Evolutionary conservation across 2,329 filamentous ascomycete species (phyloP), one percentile per base, ranked within the genome.

Genomic region (Fusarium nanum): DNA sequence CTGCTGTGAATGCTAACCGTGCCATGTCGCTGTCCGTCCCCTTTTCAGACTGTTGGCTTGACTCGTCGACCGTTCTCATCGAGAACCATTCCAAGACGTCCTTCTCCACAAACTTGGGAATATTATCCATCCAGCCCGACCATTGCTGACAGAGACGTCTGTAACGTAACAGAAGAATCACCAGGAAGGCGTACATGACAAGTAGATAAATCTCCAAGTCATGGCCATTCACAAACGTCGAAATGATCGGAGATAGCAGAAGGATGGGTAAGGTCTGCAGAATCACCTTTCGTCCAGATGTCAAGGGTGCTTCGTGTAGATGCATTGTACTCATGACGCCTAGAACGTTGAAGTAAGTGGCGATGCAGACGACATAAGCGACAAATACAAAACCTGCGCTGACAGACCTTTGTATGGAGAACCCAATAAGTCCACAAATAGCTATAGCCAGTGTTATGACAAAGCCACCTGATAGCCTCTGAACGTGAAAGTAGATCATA

Each of bases 281-380:
- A 18, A 71, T 45, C 3, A 71, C 46, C 1, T 56, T 59, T 7
- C 68, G 54, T 5, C 68, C 67, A 3, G 68, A 71, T 4, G 46
- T 28, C 9, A 71, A 45, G 4, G 68, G 68, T 16, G 59, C 46
- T 30, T 68, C 60, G 6, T 57, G 56, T 9, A 65, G 67, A 30
- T 71, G 68, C 68, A 71, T 71, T 4, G 68, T 61, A 40, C 67
- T 70, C 67, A 71, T 67, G 1, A 71, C 56, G 13, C 68, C 68
- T 13, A 71, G 50, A 11, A 71, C 37, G 40, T 68, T 71, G 22
- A 70, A 71, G 40, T 71, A 69, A 4, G 68, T 70, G 7, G 67
- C 55, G n/a, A 70, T 56, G 30, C 63, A 56, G 5, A 71, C 18
- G 5, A 71, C 18, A 20, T 70, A 71, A 2, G 59, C 67, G 6